These are phyloP conservation scores for Setomelanomma holmii DNA, from an alignment of 2,329 filamentous ascomycete species.

Conservation along the genomic window DNA sequence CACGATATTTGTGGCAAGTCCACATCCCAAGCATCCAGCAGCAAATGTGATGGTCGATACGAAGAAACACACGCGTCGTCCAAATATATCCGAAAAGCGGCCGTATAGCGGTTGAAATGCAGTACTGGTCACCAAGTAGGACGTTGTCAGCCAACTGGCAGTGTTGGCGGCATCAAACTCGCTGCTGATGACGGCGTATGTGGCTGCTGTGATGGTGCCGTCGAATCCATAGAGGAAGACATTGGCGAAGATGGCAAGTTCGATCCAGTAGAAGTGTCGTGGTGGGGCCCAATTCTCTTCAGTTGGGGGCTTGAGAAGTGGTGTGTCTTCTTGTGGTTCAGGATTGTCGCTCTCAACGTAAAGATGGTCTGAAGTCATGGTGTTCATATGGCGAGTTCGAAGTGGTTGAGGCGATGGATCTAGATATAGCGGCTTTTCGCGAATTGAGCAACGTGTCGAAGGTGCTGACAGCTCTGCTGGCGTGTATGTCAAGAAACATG, in stretches of 20 bases:
- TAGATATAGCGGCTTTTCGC: too few species aligned
- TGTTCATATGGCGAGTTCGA: too few species aligned
- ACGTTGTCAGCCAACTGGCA: constrained; percentile 59
- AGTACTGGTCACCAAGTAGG: constrained; percentile 63
- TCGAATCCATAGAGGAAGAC: constrained; percentile 67
- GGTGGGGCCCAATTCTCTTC: constrained; percentile 28
- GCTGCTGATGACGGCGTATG: constrained; percentile 51
- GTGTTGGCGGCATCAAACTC: constrained; percentile 56
- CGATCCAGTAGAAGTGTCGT: constrained; percentile 28
- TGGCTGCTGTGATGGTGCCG: constrained; percentile 54
- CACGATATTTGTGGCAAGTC: constrained; percentile 29
- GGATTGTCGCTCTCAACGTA: neutral
- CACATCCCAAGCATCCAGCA: constrained; percentile 41
- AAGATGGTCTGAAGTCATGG: neutral
- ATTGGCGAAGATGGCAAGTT: constrained; percentile 65
- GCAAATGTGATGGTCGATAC: constrained; percentile 39
- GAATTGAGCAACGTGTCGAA: too few species aligned
- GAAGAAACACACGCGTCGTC: constrained; percentile 51
- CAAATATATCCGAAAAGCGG: constrained; percentile 65
- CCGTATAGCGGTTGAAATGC: constrained; percentile 70
- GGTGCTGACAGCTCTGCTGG: too few species aligned
- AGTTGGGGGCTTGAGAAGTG: constrained; percentile 23
- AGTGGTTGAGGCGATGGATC: too few species aligned
- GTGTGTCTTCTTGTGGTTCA: constrained; percentile 3
- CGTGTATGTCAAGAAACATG: too few species aligned